phyloP scores from a whole-genome alignment of 768 basidiomycete genomes.

The Rhodotorula graminis region DNA sequence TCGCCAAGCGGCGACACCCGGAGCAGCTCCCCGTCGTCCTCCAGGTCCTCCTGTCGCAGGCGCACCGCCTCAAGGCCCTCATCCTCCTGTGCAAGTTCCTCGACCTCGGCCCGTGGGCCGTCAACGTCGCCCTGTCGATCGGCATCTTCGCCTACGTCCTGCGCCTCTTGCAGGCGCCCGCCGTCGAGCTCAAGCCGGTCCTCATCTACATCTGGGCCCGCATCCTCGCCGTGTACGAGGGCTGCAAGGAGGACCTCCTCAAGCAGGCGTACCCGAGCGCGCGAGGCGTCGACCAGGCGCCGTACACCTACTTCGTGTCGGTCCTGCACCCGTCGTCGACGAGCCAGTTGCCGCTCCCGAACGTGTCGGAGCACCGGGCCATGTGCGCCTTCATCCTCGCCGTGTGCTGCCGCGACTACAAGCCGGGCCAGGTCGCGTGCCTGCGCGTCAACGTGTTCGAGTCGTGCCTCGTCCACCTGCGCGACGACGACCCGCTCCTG shows the following conservation, averaged over 20 bases:
- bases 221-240: conserved; percentile 90
- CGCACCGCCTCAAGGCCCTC: conserved; percentile 87
- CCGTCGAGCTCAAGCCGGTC: conserved; percentile 90
- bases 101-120: conserved; percentile 97
- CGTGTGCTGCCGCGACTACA: conserved; percentile 80
- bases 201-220: conserved; percentile 99
- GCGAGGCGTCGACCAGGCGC: conserved; percentile 38
- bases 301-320: conserved; percentile 72
- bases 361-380: conserved; percentile 89
- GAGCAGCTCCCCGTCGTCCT: conserved; percentile 96
- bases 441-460: conserved; percentile 74
- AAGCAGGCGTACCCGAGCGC: conserved; percentile 55
- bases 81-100: conserved; percentile 95
- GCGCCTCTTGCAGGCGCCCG: conserved; percentile 88
- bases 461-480: conserved; percentile 73
- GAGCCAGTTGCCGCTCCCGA: conserved; percentile 59
- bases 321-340: conserved; percentile 56
- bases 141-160: conserved; percentile 99
- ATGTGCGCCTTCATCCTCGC: conserved; percentile 98
- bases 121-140: conserved; percentile 88
- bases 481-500: conserved; percentile 84
- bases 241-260: conserved; percentile 83
- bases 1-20: conserved; percentile 59
- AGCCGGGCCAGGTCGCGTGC: conserved; percentile 80
- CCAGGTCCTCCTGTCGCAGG: conserved; percentile 92